phyloP scores from a whole-genome alignment of 768 basidiomycete genomes.

The Russula emetica region DNA sequence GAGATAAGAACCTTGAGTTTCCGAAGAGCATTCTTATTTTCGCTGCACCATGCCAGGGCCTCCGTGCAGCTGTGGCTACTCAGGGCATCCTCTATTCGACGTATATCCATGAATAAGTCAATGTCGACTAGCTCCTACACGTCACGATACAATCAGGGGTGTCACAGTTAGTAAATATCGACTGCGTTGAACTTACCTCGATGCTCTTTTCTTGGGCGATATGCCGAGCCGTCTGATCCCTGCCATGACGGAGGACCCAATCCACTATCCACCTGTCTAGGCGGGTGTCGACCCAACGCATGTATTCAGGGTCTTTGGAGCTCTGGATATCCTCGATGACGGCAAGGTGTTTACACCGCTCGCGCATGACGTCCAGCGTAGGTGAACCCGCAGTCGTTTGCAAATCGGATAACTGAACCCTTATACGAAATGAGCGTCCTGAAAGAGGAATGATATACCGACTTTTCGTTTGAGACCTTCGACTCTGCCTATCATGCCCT shows the following conservation, averaged over 20 bases:
- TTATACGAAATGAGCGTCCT: constrained; percentile 4
- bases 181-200: constrained; percentile 49
- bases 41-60: constrained; percentile 92
- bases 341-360: constrained; percentile 69
- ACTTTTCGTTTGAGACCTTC: constrained; percentile 89
- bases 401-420: constrained; percentile 47
- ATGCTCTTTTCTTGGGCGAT: constrained; percentile 75
- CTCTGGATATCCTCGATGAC: constrained; percentile 53
- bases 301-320: constrained; percentile 53
- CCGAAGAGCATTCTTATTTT: constrained; percentile 88
- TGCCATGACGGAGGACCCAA: constrained; percentile 80
- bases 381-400: constrained; percentile 45
- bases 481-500: constrained; percentile 71
- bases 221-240: constrained; percentile 67
- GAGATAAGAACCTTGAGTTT: constrained; percentile 69
- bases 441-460: neutral
- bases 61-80: constrained; percentile 73
- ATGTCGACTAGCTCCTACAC: constrained; percentile 80
- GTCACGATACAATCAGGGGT: constrained; percentile 20
- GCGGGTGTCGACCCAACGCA: constrained; percentile 73
- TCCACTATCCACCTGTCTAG: constrained; percentile 91
- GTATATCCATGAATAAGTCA: constrained; percentile 86
- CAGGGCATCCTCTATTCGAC: constrained; percentile 79
- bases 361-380: constrained; percentile 68
- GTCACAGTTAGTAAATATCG: neutral